phyloP scores from a whole-genome alignment of 495 filamentous ascomycete species.

The Lepidopterella palustris region DNA sequence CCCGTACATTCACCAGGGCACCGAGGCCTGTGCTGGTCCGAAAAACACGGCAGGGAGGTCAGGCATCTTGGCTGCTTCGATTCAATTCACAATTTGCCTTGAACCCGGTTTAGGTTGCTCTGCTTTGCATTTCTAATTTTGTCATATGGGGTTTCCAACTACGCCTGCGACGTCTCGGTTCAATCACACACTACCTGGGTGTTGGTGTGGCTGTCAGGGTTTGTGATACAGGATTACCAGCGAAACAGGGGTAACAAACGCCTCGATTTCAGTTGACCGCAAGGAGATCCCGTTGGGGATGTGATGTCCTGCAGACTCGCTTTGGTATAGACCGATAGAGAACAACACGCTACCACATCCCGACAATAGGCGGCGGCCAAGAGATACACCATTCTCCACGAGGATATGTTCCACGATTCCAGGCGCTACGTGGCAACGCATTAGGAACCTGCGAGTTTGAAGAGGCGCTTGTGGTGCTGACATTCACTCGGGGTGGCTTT shows the following conservation, averaged over 20 bases:
- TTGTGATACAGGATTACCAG: not conserved
- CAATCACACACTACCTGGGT: not conserved
- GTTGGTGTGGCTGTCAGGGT: not conserved
- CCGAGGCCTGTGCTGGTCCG: no score
- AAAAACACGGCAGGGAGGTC: no score
- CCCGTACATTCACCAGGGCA: no score
- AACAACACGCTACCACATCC: not conserved
- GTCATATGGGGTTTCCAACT: not conserved
- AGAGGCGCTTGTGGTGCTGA: not conserved
- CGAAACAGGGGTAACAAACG: not conserved
- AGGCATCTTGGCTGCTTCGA: no score
- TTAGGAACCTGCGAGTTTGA: not conserved
- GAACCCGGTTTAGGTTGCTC: not conserved
- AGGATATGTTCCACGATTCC: not conserved
- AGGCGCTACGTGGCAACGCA: constrained; percentile 1
- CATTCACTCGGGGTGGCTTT: not conserved
- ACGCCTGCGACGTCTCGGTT: not conserved
- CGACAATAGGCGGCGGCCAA: not conserved
- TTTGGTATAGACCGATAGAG: not conserved
- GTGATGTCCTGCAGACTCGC: not conserved
- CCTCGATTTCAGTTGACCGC: not conserved
- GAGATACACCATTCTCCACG: not conserved
- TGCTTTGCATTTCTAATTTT: not conserved
- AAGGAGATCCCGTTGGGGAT: not conserved
- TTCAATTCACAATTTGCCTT: no score